Evolutionary conservation across 2,329 filamentous ascomycete genomes (phyloP).

Genomic region (Ceratocystis colombiana): DNA sequence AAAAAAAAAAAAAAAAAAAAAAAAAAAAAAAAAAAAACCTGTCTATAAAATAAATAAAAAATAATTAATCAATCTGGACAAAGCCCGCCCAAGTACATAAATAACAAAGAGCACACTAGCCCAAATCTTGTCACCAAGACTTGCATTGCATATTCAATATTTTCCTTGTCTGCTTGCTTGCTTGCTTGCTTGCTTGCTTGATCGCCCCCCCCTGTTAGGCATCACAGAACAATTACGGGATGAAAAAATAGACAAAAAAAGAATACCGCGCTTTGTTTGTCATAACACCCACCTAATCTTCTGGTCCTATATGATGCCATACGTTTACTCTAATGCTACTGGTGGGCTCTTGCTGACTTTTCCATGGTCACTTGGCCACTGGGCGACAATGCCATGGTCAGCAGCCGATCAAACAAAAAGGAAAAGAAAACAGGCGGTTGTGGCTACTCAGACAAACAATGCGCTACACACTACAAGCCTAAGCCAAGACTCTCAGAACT

Average conservation of each 20-base stretch:
- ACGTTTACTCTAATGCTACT: neutral
- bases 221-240: neutral
- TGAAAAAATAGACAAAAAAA: conserved; percentile 3
- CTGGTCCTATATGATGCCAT: neutral
- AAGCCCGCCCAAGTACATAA: neutral
- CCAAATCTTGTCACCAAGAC: neutral
- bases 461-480: too few species aligned
- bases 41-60: neutral
- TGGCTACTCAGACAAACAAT: conserved; percentile 37
- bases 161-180: neutral
- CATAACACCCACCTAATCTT: neutral
- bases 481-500: too few species aligned
- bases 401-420: conserved; percentile 8
- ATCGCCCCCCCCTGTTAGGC: conserved; percentile 1
- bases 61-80: neutral
- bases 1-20: too few species aligned
- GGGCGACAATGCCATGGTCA: conserved; percentile 1
- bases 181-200: neutral
- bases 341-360: neutral
- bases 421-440: conserved; percentile 34
- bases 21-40: too few species aligned
- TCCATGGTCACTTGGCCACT: neutral
- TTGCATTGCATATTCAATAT: neutral
- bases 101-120: neutral
- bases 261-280: conserved; percentile 4